These are phyloP conservation scores for Aureobasidium sp. DNA, from an alignment of 2,329 filamentous ascomycete genomes.

Conservation along the genomic window DNA sequence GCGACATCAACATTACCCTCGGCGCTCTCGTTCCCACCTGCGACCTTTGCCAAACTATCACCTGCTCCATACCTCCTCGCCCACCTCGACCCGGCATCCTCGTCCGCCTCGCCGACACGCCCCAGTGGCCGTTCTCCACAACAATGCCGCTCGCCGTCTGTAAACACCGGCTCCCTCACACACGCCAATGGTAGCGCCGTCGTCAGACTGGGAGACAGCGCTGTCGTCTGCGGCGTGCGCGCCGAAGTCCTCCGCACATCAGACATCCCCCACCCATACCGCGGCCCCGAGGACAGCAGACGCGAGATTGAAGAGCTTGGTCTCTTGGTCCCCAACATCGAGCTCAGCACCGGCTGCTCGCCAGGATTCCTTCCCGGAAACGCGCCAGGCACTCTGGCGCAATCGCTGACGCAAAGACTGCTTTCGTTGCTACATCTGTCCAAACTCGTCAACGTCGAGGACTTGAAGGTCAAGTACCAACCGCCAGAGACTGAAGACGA, in stretches of 20 bases:
- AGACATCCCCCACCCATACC: slow-evolving; percentile 60
- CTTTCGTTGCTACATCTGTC: slow-evolving; percentile 69
- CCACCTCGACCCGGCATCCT: slow-evolving; percentile 62
- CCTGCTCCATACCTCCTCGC: slow-evolving; percentile 85
- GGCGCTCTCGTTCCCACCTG: slow-evolving; percentile 48
- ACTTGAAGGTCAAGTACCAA: slow-evolving; percentile 60
- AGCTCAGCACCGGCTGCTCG: slow-evolving; percentile 83
- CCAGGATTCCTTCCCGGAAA: slow-evolving; percentile 79
- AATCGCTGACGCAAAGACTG: slow-evolving; percentile 75
- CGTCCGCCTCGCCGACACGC: slow-evolving; percentile 53
- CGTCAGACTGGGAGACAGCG: slow-evolving; percentile 81
- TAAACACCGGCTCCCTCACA: slow-evolving; percentile 77
- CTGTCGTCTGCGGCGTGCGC: slow-evolving; percentile 87
- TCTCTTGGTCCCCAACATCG: slow-evolving; percentile 86
- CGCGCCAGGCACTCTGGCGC: slow-evolving; percentile 71
- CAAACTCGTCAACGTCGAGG: slow-evolving; percentile 56
- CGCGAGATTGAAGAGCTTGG: slow-evolving; percentile 48
- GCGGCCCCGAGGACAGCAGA: slow-evolving; percentile 22
- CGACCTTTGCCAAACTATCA: slow-evolving; percentile 82
- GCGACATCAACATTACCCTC: slow-evolving; percentile 15
- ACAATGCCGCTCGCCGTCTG: slow-evolving; percentile 63
- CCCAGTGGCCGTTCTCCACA: slow-evolving; percentile 72
- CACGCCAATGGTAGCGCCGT: slow-evolving; percentile 88
- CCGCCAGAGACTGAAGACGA: slow-evolving; percentile 41
- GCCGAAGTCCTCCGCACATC: slow-evolving; percentile 73